Evolutionary conservation across 768 basidiomycete species (phyloP), one percentile per base, ranked within the genome.

Genomic region (Tylopilus sp.): DNA sequence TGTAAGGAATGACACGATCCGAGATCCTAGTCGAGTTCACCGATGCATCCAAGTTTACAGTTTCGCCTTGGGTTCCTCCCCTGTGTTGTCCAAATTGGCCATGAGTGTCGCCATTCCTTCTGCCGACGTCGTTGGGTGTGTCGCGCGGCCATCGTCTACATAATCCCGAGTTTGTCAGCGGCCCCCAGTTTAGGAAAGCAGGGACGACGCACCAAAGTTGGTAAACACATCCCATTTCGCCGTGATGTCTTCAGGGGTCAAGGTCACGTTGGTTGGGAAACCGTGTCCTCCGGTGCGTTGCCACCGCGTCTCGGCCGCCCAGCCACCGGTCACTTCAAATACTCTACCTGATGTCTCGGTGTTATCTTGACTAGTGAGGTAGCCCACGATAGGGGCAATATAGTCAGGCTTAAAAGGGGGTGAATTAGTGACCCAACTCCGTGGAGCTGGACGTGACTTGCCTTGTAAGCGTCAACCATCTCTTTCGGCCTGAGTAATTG

Each of bases 231-330:
- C 75, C 95, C 94, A 98, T 62, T 92, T 87, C 22, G 76, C 68
- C 13, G 85, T 64, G 44, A 98, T 75, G 49, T 86, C 83, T 69
- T 98, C 97, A 0, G 93, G 89, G 8, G 83, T 83, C 55, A 88
- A 78, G 3, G 78, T 75, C 52, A 77, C 78, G 65, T 85, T 85
- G 31, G 86, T 79, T 5, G 93, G 87, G 83, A 98, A 98, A 7
- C 88, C 86, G 62, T 86, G 73, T 10, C 95, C 97, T 2, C 86
- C 88, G 9, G 91, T 76, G 13, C 92, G 83, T 68, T 98, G 89
- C 95, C 95, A 99, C 51, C 95, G 79, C 28, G 89, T 86, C 68
- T 94, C 83, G 1, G 91, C 91, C 3, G 88, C 87, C 90, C 93
- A 98, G 0, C 95, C 97, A 21, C 89, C 94, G 13, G 79, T 79